Evolutionary conservation across 1,139 yeast species (phyloP), one percentile per base, ranked within the genome.

Genomic region (Blastobotrys capitulatus): DNA sequence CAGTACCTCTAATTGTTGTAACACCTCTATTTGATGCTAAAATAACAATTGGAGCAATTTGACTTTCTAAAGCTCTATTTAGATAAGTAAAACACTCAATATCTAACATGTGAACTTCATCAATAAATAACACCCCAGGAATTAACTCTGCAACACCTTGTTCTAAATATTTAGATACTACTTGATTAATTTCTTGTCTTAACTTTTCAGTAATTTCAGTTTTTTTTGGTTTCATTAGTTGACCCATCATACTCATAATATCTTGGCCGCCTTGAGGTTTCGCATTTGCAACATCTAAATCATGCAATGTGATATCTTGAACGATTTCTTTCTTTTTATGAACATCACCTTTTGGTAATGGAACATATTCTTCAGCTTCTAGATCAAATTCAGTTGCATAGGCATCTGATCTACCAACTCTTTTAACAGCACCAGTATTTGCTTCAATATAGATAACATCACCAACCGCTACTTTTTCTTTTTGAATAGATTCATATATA

Each of bases 201-300:
- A 92, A 78, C 68, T 94, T 92, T 63, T 92, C 98, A 42, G 98
- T 94, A 63, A 92, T 92, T 70, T 92, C 99, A n/a, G 99, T 92
- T 73, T 92, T 92, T 61, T 86, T 84, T 50, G 97, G 97, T 72
- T 90, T 92, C 74, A 92, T 77, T 57, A 92, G 75, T 72, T 92
- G 98, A 41, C 97, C 97, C 98, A 92, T 92, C 96, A 94, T 88
- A 8, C 97, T 88, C 65, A 92, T 78, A 46, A 94, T 95, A 65
- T 92, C 98, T 71, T 94, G 98, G 31, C 98, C 98, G 57, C 98
- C 98, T 71, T 92, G 97, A 13, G 99, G 98, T 62, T 90, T 80
- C 1, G 98, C 90, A 65, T 92, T 92, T 46, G 98, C 98, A 45
- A 88, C 84, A 70, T 92, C 99, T 64, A 92, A 75, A 66, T 92